These are phyloP conservation scores for Anthracocystis setariae DNA, from an alignment of 1,284 basidiomycete species.

Conservation along the genomic window DNA sequence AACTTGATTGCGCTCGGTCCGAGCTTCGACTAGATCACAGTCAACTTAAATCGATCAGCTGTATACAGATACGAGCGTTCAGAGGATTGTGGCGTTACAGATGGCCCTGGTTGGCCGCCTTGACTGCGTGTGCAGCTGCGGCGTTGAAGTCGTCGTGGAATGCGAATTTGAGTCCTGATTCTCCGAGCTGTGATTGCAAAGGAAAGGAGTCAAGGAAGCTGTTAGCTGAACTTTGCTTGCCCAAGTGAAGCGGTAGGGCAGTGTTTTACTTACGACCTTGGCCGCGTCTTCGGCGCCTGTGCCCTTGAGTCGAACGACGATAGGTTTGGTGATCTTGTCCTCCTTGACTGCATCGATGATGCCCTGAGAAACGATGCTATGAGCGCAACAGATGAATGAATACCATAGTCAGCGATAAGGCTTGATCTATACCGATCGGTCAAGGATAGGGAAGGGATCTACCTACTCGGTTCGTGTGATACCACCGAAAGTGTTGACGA, in stretches of 20 bases:
- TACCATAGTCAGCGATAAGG: slow-evolving; percentile 6
- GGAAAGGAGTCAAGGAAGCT: not conserved
- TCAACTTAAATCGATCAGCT: not conserved
- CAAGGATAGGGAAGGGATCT: not conserved
- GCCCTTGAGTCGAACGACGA: slow-evolving; percentile 54
- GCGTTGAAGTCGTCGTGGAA: slow-evolving; percentile 55
- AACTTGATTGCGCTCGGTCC: slow-evolving; percentile 64
- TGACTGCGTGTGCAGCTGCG: slow-evolving; percentile 53
- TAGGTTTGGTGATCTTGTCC: slow-evolving; percentile 51
- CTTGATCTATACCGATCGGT: no score
- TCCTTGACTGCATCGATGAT: slow-evolving; percentile 54
- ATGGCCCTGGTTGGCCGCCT: slow-evolving; percentile 42
- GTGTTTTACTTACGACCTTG: slow-evolving; percentile 15
- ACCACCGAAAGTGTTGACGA: slow-evolving; percentile 58
- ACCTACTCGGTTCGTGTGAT: slow-evolving; percentile 46
- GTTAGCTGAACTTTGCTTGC: slow-evolving; percentile 5
- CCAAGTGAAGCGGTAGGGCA: not conserved
- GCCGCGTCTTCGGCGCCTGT: slow-evolving; percentile 52
- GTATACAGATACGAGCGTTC: not conserved
- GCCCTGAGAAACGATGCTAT: slow-evolving; percentile 49
- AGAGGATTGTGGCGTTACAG: slow-evolving; percentile 7
- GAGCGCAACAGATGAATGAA: not conserved
- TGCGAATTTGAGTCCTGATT: slow-evolving; percentile 38
- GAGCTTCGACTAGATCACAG: slow-evolving; percentile 10
- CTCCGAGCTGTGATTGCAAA: not conserved